phyloP scores from a whole-genome alignment of 257 asterid species.

The Solanum virginianum region DNA sequence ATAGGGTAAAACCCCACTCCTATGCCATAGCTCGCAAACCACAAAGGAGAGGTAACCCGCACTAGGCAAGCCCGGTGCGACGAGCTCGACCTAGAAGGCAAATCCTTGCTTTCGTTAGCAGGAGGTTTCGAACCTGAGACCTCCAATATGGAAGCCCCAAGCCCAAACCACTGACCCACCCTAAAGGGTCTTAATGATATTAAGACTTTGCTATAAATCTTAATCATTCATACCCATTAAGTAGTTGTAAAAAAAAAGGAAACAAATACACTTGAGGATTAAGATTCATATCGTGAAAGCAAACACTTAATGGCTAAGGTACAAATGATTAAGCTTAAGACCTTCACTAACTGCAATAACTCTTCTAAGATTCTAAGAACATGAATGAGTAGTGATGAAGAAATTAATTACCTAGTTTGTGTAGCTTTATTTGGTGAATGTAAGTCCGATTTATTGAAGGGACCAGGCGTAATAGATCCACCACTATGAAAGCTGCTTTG shows the following conservation, averaged over 20 bases:
- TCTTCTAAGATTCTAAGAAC: background rate
- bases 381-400: background rate
- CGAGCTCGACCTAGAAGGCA: no score
- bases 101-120: no score
- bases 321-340: background rate
- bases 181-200: background rate
- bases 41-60: no score
- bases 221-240: background rate
- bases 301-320: background rate
- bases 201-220: background rate
- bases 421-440: slow-evolving; percentile 26
- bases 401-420: slow-evolving; percentile 39
- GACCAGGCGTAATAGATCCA: slow-evolving; percentile 20
- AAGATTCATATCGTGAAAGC: background rate
- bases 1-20: no score
- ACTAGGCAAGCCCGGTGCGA: no score
- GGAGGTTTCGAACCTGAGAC: no score
- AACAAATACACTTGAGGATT: background rate
- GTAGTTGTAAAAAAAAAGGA: background rate
- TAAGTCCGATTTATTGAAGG: slow-evolving; percentile 31
- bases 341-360: background rate
- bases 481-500: slow-evolving; percentile 25
- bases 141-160: no score
- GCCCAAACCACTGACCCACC: no score
- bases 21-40: no score